phyloP scores from a whole-genome alignment of 2,329 filamentous ascomycete genomes.

The Aspergillus hortae region DNA sequence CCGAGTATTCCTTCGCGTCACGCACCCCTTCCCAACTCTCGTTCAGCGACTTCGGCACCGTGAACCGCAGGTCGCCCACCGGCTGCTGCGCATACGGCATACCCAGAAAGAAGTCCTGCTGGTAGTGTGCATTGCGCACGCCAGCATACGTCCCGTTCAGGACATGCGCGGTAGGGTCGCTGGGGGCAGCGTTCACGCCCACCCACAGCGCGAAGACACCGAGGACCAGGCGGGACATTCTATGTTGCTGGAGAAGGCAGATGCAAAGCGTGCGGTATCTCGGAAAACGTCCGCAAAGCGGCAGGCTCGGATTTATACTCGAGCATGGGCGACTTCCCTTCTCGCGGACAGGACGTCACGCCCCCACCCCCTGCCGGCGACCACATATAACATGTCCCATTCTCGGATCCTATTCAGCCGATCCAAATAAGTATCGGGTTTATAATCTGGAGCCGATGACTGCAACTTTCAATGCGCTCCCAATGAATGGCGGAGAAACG shows the following conservation, averaged over 20 bases:
- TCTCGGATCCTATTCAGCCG: too few species aligned
- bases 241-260: background rate
- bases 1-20: conserved; percentile 45
- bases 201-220: conserved; percentile 1
- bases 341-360: too few species aligned
- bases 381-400: too few species aligned
- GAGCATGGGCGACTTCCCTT: too few species aligned
- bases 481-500: too few species aligned
- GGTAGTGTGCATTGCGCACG: conserved; percentile 35
- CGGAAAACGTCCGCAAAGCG: too few species aligned
- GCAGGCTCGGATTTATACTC: too few species aligned
- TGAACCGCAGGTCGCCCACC: conserved; percentile 52
- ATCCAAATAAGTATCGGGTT: too few species aligned
- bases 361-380: too few species aligned
- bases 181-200: conserved; percentile 19
- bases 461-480: too few species aligned
- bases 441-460: too few species aligned
- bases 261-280: too few species aligned
- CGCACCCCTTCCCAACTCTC: conserved; percentile 40
- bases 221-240: background rate
- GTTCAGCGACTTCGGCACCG: conserved; percentile 49
- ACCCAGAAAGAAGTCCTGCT: conserved; percentile 53
- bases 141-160: conserved; percentile 51
- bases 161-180: conserved; percentile 29
- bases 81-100: conserved; percentile 58